These are phyloP conservation scores for Mentha longifolia DNA, from an alignment of 257 asterid species.

Conservation along the genomic window DNA sequence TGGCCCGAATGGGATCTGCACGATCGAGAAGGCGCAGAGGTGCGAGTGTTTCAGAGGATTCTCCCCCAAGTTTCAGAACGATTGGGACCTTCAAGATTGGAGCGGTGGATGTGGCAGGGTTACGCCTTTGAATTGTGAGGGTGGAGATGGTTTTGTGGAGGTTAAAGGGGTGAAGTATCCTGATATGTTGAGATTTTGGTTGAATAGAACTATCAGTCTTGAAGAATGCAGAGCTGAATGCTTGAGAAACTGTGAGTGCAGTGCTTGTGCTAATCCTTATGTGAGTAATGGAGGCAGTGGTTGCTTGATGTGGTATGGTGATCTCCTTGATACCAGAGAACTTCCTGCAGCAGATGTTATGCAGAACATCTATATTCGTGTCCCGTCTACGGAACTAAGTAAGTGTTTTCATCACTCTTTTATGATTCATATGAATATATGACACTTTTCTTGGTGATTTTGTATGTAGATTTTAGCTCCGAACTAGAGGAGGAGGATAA, in stretches of 20 bases:
- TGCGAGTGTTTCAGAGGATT: conserved; percentile 39
- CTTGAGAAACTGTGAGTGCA: background rate
- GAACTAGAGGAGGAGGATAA: background rate
- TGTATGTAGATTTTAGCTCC: conserved; percentile 12
- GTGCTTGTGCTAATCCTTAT: background rate
- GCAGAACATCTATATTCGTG: conserved; percentile 18
- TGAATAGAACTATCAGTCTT: background rate
- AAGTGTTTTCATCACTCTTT: background rate
- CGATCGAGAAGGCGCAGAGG: background rate
- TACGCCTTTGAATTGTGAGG: conserved; percentile 5
- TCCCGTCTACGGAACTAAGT: conserved; percentile 10
- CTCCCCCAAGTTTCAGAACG: conserved; percentile 18
- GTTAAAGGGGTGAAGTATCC: conserved; percentile 4
- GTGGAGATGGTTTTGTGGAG: conserved; percentile 28
- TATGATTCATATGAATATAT: background rate
- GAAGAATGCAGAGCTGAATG: background rate
- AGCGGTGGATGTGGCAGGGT: conserved; percentile 33
- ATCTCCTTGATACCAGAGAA: conserved; percentile 21
- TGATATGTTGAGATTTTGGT: background rate
- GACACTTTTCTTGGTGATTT: too few relatives aligned
- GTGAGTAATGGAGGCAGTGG: conserved; percentile 8
- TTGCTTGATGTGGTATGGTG: conserved; percentile 16
- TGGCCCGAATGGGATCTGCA: conserved; percentile 35
- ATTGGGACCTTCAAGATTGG: conserved; percentile 38
- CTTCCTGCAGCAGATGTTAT: background rate